Percentiles rank a stretch among this genome's conserved stretches.
Evolutionary conservation across 192 early-diverging fungal genomes (phyloP).

Genomic region (Umbelopsis vinacea): DNA sequence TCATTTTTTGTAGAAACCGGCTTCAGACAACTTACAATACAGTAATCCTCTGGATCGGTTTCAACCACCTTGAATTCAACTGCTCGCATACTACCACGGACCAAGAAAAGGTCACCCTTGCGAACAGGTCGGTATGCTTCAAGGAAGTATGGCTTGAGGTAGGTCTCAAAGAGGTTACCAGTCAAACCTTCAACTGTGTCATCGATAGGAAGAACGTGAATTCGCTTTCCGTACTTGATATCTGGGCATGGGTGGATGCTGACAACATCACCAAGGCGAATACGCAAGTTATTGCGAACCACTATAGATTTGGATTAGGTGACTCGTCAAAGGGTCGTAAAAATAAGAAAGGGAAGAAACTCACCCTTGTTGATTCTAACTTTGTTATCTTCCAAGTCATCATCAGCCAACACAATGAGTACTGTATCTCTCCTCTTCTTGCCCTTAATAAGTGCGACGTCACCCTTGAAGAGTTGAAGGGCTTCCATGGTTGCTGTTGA

Average conservation of each 20-base stretch:
- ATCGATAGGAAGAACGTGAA: slow-evolving; percentile 96
- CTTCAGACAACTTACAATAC: slow-evolving; percentile 74
- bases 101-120: slow-evolving; percentile 93
- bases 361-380: slow-evolving; percentile 89
- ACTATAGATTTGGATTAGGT: slow-evolving; percentile 51
- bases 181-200: slow-evolving; percentile 98
- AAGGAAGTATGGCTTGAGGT: slow-evolving; percentile 97
- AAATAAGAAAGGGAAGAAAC: no score
- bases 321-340: not conserved
- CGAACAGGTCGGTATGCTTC: slow-evolving; percentile 97
- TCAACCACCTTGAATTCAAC: slow-evolving; percentile 99
- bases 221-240: slow-evolving; percentile 97
- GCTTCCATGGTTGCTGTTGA: slow-evolving; percentile 92
- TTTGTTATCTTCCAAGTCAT: slow-evolving; percentile 90
- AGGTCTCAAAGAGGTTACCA: slow-evolving; percentile 97
- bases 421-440: slow-evolving; percentile 99
- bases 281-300: slow-evolving; percentile 92
- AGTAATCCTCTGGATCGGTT: slow-evolving; percentile 92
- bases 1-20: no score
- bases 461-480: slow-evolving; percentile 92
- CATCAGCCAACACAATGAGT: slow-evolving; percentile 91
- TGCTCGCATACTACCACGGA: slow-evolving; percentile 94
- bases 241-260: slow-evolving; percentile 93
- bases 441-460: slow-evolving; percentile 95
- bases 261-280: slow-evolving; percentile 95